Evolutionary conservation across 78 protist genomes (phyloP).

Genomic region (Dictyostelium discoideum): DNA sequence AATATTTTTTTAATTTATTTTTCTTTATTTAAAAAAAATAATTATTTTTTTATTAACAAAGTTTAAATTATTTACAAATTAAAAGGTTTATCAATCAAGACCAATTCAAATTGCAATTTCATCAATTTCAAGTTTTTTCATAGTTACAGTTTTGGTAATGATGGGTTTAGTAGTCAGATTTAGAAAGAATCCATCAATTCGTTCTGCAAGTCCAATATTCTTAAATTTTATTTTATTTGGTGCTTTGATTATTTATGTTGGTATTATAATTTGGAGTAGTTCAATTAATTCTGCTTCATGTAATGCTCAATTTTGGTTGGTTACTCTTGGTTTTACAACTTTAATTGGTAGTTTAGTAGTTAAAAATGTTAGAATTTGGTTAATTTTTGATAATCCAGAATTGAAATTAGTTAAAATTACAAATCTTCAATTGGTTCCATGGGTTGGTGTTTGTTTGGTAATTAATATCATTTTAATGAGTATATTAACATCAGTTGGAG

Average conservation of each 20-base stretch:
- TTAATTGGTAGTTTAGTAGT: slow-evolving; percentile 16
- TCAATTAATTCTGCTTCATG: background rate
- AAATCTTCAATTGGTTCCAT: slow-evolving; percentile 4
- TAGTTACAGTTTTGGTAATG: background rate
- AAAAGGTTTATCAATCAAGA: background rate
- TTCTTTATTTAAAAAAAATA: background rate
- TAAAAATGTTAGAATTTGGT: slow-evolving; percentile 14
- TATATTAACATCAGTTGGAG: background rate
- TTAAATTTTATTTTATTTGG: slow-evolving; percentile 11
- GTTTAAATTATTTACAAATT: background rate
- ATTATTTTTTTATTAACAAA: background rate
- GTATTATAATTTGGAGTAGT: slow-evolving; percentile 10
- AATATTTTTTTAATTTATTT: background rate
- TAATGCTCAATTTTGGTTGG: slow-evolving; percentile 1
- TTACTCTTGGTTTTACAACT: background rate
- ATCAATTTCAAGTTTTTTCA: background rate
- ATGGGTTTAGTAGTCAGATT: background rate
- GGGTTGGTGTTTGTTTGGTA: background rate
- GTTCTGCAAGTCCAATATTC: slow-evolving; percentile 35
- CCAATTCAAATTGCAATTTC: background rate
- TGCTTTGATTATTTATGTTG: background rate
- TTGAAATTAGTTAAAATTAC: background rate
- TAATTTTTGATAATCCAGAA: background rate
- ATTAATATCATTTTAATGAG: background rate
- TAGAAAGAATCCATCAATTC: background rate